Base-by-base conservation (phyloP, 441 rosid genomes). In the Breynia disticha region DNA sequence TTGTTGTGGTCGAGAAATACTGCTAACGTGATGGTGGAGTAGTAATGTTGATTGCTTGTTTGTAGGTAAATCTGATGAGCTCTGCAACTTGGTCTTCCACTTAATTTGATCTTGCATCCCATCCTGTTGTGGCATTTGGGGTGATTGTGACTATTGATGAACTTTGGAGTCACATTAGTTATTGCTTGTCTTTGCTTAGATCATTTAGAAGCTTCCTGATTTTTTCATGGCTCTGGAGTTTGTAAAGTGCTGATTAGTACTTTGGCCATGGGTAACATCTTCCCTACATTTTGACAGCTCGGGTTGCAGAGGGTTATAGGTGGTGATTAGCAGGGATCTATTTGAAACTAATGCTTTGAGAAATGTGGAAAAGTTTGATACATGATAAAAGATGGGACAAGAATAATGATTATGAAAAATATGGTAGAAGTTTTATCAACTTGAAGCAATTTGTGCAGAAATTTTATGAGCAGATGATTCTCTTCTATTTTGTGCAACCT, bases 51-150 rank as follows among this genome's bases (percentile, higher is more conserved):
- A 9, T 11, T 41, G 44, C 0, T 11, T 9, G 3, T 9, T 9
- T 41, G 13, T 41, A 83, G 90, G 87, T 83, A 80, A 78, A 67
- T 61, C 52, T 61, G 67, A 68, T 63, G 64, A 61, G 53, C 61
- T 59, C 58, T 67, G 57, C 68, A 63, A 64, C 67, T 43, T 59
- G 77, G 64, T 45, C 68, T 65, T 60, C 74, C 56, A 53, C 63
- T 68, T 72, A 68, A 51, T 62, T 20, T 60, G 71, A 46, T 72
- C 52, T 71, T 28, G 16, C 63, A 57, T 57, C 61, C 41, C 54
- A 42, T 77, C 43, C 46, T 55, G 32, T 71, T 62, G 55, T 69
- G 70, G 67, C 52, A 43, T 58, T 59, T 24, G 55, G 57, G 54
- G 55, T 42, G 62, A 37, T 53, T 61, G 64, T 62, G 66, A 53